Conservation (phyloP, 2,329 filamentous ascomycete species). For the Fusarium palustre region DNA sequence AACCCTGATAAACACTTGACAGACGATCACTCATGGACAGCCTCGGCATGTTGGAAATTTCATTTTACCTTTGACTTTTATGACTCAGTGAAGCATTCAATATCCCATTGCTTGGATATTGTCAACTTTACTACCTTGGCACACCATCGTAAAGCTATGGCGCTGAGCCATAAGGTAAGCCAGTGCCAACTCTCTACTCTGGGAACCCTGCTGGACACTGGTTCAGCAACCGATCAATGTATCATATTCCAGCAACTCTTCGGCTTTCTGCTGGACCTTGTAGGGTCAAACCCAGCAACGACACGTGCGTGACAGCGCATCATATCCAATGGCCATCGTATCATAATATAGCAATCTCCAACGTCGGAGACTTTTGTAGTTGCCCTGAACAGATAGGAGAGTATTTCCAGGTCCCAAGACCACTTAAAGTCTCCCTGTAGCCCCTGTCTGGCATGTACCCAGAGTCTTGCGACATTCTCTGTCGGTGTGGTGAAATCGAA, state of each 20-base stretch:
- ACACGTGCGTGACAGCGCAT: not conserved
- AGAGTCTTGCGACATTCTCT: conserved; percentile 39
- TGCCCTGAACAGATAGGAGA: conserved; percentile 8
- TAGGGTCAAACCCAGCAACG: not conserved
- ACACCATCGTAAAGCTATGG: conserved; percentile 41
- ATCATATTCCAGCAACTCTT: not conserved
- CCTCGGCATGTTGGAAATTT: conserved; percentile 2
- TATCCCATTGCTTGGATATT: conserved; percentile 19
- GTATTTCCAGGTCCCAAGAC: not conserved
- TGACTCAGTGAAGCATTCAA: not conserved
- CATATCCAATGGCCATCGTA: not conserved
- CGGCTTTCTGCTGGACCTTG: not conserved
- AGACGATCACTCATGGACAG: conserved; percentile 9
- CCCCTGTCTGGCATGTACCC: conserved; percentile 1
- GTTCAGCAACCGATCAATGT: not conserved
- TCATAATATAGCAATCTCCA: not conserved
- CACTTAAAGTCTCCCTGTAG: not conserved
- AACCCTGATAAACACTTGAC: conserved; percentile 12
- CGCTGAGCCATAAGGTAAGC: conserved; percentile 32
- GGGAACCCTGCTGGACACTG: conserved; percentile 6
- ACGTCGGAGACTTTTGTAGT: not conserved
- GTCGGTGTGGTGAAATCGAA: conserved; percentile 44
- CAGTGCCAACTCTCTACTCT: conserved; percentile 1
- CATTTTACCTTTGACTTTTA: not conserved
- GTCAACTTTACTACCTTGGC: conserved; percentile 24